Conservation (phyloP, 805 yeast species). For the Saturnispora sanitii region DNA sequence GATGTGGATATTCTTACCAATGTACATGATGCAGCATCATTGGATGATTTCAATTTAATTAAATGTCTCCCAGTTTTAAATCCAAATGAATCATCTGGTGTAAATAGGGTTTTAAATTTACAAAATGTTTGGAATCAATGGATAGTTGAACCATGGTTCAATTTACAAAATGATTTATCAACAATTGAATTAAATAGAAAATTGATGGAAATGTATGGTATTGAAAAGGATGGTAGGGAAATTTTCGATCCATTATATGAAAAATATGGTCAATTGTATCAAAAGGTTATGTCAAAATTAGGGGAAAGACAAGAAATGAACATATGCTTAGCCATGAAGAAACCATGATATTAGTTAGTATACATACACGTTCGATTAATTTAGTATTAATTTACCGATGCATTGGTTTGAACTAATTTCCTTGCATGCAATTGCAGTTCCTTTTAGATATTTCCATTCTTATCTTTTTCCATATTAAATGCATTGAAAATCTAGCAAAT, state of each 20-base stretch:
- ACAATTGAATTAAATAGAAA: constrained; percentile 15
- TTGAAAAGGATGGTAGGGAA: constrained; percentile 9
- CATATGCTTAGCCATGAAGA: constrained; percentile 12
- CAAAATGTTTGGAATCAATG: neutral
- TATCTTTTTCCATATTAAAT: too few relatives aligned
- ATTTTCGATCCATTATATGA: constrained; percentile 10
- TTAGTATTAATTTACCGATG: neutral
- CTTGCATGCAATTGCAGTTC: too few relatives aligned
- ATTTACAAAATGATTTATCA: constrained; percentile 11
- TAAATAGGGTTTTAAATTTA: constrained; percentile 23
- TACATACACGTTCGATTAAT: neutral
- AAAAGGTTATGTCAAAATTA: neutral
- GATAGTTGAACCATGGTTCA: constrained; percentile 10
- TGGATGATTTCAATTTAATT: constrained; percentile 37
- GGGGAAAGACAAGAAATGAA: constrained; percentile 10
- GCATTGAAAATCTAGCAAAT: too few relatives aligned
- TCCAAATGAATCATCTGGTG: constrained; percentile 41
- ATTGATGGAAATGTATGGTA: constrained; percentile 15
- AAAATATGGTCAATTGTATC: neutral
- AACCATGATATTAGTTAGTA: neutral
- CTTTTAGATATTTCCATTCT: too few relatives aligned
- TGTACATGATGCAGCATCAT: constrained; percentile 29
- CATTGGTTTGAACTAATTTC: too few relatives aligned
- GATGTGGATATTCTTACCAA: constrained; percentile 46
- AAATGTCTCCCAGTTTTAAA: constrained; percentile 43